Percentiles rank a stretch among this genome's conserved stretches.
These are phyloP conservation scores for Nannochloropsis gaditana DNA, from an alignment of 108 stramenopile species.

Conservation along the genomic window DNA sequence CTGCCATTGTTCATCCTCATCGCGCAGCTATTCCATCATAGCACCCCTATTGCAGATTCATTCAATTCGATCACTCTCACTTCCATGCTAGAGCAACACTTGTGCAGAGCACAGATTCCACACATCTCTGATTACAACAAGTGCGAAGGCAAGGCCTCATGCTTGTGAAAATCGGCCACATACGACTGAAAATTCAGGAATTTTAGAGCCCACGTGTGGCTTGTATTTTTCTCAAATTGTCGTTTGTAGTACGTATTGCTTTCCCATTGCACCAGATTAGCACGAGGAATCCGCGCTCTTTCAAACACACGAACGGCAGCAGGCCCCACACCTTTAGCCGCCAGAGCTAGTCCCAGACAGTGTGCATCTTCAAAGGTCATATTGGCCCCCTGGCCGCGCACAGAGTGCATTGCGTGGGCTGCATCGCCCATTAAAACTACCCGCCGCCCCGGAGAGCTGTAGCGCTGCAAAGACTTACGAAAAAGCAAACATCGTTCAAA, in stretches of 20 bases:
- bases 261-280: constrained; percentile 4
- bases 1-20: too few relatives aligned
- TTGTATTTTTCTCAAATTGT: constrained; percentile 4
- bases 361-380: constrained; percentile 12
- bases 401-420: constrained; percentile 1
- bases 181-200: not conserved
- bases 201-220: not conserved
- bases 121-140: not conserved
- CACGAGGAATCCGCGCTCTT: constrained; percentile 2
- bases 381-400: not conserved
- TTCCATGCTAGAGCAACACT: too few relatives aligned
- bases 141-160: not conserved
- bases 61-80: too few relatives aligned
- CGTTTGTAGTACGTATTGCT: not conserved
- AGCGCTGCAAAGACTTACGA: constrained; percentile 19
- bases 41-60: too few relatives aligned
- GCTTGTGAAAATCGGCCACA: constrained; percentile 3
- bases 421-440: not conserved
- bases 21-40: too few relatives aligned
- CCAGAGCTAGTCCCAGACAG: constrained; percentile 11
- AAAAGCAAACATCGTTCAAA: not conserved
- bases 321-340: constrained; percentile 1
- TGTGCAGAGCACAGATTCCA: too few relatives aligned
- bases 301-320: constrained; percentile 16
- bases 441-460: not conserved